A percentile compares a stretch with the other conserved stretches of the same genome.
Conservation (phyloP, 108 stramenopile genomes). For the Chaetoceros tenuissimus region DNA sequence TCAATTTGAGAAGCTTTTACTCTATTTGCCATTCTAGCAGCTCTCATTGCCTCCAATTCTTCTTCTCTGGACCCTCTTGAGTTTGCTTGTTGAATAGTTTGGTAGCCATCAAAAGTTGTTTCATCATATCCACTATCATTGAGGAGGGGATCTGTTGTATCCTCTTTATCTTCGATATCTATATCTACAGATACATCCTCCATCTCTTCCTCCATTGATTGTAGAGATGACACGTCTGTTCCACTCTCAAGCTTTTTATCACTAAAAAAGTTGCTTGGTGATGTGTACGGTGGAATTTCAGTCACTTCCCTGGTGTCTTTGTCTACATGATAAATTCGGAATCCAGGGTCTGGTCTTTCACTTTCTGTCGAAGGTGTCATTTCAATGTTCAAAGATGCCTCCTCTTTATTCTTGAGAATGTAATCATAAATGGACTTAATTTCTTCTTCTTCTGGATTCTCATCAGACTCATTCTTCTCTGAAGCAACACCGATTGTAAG, state of each 20-base stretch:
- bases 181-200: not conserved
- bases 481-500: conserved; percentile 22
- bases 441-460: conserved; percentile 4
- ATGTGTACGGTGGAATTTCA: conserved; percentile 71
- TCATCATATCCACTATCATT: conserved; percentile 24
- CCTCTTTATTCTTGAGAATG: conserved; percentile 53
- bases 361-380: conserved; percentile 13
- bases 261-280: conserved; percentile 49
- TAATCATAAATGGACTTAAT: conserved; percentile 39
- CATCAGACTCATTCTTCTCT: not conserved
- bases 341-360: conserved; percentile 55
- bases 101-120: conserved; percentile 73
- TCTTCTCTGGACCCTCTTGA: conserved; percentile 40
- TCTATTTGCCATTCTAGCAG: conserved; percentile 50
- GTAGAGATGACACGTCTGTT: not conserved
- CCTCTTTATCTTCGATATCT: conserved; percentile 1
- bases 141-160: conserved; percentile 4
- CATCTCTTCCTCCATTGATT: not conserved
- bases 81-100: conserved; percentile 55
- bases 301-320: conserved; percentile 38
- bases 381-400: conserved; percentile 15
- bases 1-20: conserved; percentile 29
- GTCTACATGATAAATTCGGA: conserved; percentile 63
- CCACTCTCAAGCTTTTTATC: conserved; percentile 11
- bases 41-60: conserved; percentile 55